phyloP scores from a whole-genome alignment of 306 rosid genomes.

The Nissolia schottii region DNA sequence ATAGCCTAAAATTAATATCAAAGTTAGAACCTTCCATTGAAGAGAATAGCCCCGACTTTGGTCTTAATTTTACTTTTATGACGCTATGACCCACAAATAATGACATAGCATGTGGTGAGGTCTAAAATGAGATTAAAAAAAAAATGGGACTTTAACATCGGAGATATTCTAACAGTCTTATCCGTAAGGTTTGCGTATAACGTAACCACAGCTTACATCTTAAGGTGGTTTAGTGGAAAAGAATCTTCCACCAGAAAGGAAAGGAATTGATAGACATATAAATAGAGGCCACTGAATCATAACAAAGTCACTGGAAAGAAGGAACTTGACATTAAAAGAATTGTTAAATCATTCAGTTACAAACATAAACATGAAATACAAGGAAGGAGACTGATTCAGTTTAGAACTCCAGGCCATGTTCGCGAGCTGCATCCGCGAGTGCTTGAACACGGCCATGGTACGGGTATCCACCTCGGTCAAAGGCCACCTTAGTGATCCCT shows the following conservation, averaged over 20 bases:
- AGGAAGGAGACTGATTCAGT: neutral
- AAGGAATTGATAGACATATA: neutral
- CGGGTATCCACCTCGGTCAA: slow-evolving; percentile 91
- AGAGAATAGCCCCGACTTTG: too few species aligned
- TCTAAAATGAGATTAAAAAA: too few species aligned
- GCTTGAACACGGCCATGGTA: slow-evolving; percentile 96
- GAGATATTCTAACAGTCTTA: neutral
- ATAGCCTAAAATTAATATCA: too few species aligned
- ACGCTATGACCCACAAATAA: too few species aligned
- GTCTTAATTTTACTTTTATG: too few species aligned
- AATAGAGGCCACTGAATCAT: neutral
- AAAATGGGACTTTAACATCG: too few species aligned
- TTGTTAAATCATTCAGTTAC: slow-evolving; percentile 10
- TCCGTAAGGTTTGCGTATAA: neutral
- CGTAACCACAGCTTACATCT: neutral
- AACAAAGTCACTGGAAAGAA: neutral
- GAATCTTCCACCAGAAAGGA: neutral
- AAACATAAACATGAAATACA: slow-evolving; percentile 22
- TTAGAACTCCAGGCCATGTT: slow-evolving; percentile 83
- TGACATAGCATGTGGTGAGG: too few species aligned
- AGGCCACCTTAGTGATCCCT: slow-evolving; percentile 90
- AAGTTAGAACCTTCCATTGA: too few species aligned
- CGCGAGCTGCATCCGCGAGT: slow-evolving; percentile 84
- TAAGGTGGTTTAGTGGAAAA: neutral
- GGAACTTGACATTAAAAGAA: slow-evolving; percentile 18